Evolutionary conservation across 2,329 filamentous ascomycete genomes (phyloP), one percentile per base, ranked within the genome.

Genomic region (Pseudopyrenochaeta lycopersici): DNA sequence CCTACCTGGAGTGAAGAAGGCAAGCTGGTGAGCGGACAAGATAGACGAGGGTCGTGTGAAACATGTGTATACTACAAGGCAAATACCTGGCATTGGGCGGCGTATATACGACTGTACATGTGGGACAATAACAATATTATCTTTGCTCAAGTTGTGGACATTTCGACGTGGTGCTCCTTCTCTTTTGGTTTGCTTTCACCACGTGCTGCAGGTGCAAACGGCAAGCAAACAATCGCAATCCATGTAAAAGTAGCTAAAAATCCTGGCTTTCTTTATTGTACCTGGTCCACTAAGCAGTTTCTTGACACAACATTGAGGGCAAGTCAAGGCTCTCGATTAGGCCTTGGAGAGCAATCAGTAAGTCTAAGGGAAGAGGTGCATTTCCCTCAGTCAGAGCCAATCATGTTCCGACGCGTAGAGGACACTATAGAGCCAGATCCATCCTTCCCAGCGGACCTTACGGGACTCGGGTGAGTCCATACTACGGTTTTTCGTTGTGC

Each of bases 1-100:
- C 57, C 75, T 99, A 47, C 94, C 95, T 0, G 95, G 95, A 68
- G 95, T 99, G 49, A 92, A 89, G 84, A 96, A 96, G 82, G 95
- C 95, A 44, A 96, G 91, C 78, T 99, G 95, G 95, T 99, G 91
- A 43, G 43, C 38, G 32, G 42, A 40, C 12, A 49, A 27, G 32
- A 5, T 15, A 17, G 47, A 23, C 39, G 31, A 41, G 46, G 41
- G 23, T 9, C 30, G 36, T 66, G 52, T 63, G 54, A 52, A 56
- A 60, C 54, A 63, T 54, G 56, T 46, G 53, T 70, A 49, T 63
- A 71, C 20, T 36, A 49, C 36, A 39, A 40, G 52, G 49, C 47
- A 39, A 52, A 18, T 42, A 42, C 54, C 48, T 32, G 45, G 63
- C 68, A 72, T 74, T 63, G 64, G 66, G 57, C 50, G 71, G 72